These are phyloP conservation scores for Choiromyces venosus DNA, from an alignment of 495 filamentous ascomycete species.

Conservation along the genomic window DNA sequence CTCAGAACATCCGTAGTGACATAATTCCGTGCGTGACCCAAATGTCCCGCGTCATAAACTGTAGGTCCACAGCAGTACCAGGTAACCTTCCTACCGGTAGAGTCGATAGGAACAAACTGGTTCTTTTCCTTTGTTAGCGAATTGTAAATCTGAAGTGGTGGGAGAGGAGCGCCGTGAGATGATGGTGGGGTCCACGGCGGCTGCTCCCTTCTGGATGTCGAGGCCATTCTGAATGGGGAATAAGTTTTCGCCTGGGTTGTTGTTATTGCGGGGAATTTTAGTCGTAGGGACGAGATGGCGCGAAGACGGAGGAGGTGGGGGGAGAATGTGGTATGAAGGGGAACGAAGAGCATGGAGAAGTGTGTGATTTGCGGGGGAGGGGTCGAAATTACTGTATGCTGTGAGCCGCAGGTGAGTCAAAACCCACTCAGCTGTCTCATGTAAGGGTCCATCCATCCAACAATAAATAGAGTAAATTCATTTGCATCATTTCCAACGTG, in stretches of 20 bases:
- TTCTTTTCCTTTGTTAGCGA: constrained; percentile 68
- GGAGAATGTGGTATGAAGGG: neutral
- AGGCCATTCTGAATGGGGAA: constrained; percentile 15
- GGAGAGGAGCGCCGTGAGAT: constrained; percentile 32
- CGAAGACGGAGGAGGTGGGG: neutral
- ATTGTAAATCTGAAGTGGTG: constrained; percentile 64
- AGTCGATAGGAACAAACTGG: constrained; percentile 69
- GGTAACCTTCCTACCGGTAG: constrained; percentile 59
- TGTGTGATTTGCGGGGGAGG: neutral
- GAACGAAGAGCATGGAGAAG: neutral
- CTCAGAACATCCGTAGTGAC: constrained; percentile 88
- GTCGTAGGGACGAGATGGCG: neutral
- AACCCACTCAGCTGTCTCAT: neutral
- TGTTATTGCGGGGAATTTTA: neutral
- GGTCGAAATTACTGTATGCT: neutral
- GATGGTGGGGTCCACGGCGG: constrained; percentile 46
- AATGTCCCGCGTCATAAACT: constrained; percentile 83
- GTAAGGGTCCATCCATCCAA: neutral
- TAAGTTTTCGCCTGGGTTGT: neutral
- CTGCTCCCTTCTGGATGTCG: constrained; percentile 45
- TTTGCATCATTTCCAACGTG: neutral
- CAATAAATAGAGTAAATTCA: neutral
- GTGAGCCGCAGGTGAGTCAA: neutral
- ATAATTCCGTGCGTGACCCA: constrained; percentile 92
- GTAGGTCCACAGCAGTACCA: constrained; percentile 95